Base-by-base conservation (phyloP, 208 protist genomes). In the Porcisia deanei region DNA sequence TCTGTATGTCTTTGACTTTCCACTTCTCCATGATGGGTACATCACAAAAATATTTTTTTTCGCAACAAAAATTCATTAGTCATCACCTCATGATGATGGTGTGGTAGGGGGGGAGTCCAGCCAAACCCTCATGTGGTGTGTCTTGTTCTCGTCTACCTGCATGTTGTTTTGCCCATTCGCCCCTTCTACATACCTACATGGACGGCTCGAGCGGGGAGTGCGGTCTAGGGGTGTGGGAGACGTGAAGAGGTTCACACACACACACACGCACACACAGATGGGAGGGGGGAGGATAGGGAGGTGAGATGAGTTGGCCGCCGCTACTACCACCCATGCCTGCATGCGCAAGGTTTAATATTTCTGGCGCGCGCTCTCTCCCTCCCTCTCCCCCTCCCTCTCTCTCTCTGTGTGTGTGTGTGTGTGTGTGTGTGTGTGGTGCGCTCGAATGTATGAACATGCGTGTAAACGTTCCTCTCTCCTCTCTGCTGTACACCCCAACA, bases 211-310 rank as follows among this genome's bases (percentile, higher is more conserved):
- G 30, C 30, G 30, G 30, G 30, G 30, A 30, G 30, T 30, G 30
- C 30, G 30, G 30, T 30, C 0, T 30, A 30, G 30, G 47, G 47
- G 47, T 12, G 10, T 52, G 47, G 47, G 10, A 14, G 47, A 52
- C 47, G 8, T 12, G 47, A 52, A 52, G 47, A 5, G 9, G 10
- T 0, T 49, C 60, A 67, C 20, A 20, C 70, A 73, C 39, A 43
- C 37, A 34, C 12, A 70, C 37, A 52, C 9, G 52, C 41, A 47
- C 52, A 64, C 34, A 77, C 20, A 55, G 53, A 77, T 47, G 60
- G 14, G 63, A 30, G 54, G 41, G 60, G 53, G 43, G 16, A 59
- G 4, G 41, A 30, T 45, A 14, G 12, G 14, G 30, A 22, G n/a
- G 1, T 37, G 57, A 30, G 30, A 30, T 22, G 57, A 60, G 16